Conservation (phyloP, 2,329 filamentous ascomycete species). For the Paramyrothecium sp. region DNA sequence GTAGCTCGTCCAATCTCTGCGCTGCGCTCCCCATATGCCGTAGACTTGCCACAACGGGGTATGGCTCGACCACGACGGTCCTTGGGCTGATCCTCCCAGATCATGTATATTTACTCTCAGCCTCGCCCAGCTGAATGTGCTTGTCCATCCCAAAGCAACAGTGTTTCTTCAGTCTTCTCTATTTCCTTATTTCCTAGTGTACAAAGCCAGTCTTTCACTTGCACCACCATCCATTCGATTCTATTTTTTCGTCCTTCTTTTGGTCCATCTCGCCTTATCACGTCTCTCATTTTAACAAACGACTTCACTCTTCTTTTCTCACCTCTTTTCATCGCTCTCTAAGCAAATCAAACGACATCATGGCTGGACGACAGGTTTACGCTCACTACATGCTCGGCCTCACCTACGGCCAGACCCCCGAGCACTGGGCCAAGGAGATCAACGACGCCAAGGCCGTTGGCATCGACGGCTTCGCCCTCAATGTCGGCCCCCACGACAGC, state of each 20-base stretch:
- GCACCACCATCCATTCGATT: no score
- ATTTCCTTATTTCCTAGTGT: neutral
- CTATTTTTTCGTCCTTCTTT: no score
- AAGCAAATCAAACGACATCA: slow-evolving; percentile 1
- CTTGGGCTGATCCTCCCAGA: neutral
- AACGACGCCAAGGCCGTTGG: slow-evolving; percentile 30
- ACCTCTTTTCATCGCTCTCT: neutral
- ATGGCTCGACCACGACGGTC: neutral
- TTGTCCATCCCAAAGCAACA: no score
- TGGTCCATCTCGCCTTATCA: no score
- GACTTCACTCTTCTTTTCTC: neutral
- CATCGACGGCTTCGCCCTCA: slow-evolving; percentile 41
- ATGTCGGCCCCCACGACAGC: slow-evolving; percentile 30
- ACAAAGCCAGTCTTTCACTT: neutral
- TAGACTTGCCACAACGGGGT: neutral
- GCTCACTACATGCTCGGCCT: slow-evolving; percentile 31
- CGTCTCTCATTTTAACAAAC: neutral
- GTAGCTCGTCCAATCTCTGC: neutral
- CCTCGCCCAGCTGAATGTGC: neutral
- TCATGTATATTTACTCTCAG: neutral
- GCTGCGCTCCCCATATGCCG: neutral
- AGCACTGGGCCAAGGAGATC: slow-evolving; percentile 32
- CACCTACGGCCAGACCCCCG: slow-evolving; percentile 22
- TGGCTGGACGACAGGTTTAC: slow-evolving; percentile 20
- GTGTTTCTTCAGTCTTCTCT: neutral